These are phyloP conservation scores for Exophiala viscosa DNA, from an alignment of 2,329 filamentous ascomycete species.

Conservation along the genomic window DNA sequence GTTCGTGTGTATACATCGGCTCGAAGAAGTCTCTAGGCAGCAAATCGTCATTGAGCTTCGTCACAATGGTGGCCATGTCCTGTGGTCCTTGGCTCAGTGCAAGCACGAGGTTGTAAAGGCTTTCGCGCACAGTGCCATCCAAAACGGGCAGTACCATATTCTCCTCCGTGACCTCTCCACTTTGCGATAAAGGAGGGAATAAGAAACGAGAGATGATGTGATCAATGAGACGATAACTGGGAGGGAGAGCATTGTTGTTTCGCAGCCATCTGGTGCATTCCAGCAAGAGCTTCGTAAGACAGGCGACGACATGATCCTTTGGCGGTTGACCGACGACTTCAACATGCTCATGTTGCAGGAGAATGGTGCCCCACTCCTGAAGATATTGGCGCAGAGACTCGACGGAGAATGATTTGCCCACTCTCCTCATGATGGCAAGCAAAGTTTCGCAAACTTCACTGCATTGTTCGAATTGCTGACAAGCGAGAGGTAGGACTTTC, in stretches of 20 bases:
- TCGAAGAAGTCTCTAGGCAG: slow-evolving; percentile 23
- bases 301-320: slow-evolving; percentile 42
- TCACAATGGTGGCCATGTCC: slow-evolving; percentile 40
- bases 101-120: slow-evolving; percentile 60
- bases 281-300: slow-evolving; percentile 42
- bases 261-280: slow-evolving; percentile 25
- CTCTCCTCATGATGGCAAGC: slow-evolving; percentile 40
- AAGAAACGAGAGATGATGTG: slow-evolving; percentile 62
- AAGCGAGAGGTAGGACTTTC: slow-evolving; percentile 39
- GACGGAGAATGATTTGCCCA: slow-evolving; percentile 38
- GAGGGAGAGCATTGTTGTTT: slow-evolving; percentile 13
- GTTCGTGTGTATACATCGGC: slow-evolving; percentile 17
- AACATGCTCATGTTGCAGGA: slow-evolving; percentile 42
- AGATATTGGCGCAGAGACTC: slow-evolving; percentile 42
- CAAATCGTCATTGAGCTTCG: slow-evolving; percentile 21
- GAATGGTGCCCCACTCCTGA: slow-evolving; percentile 40
- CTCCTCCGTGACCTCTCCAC: slow-evolving; percentile 25
- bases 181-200: slow-evolving; percentile 54
- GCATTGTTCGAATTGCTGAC: slow-evolving; percentile 36
- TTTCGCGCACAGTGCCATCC: slow-evolving; percentile 53
- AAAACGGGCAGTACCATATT: slow-evolving; percentile 48
- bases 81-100: slow-evolving; percentile 50
- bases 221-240: slow-evolving; percentile 42
- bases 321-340: slow-evolving; percentile 47
- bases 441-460: slow-evolving; percentile 47